Percentiles rank a stretch among this genome's conserved stretches.
Evolutionary conservation across 257 asterid genomes (phyloP).

Genomic region (Handroanthus guayacan): DNA sequence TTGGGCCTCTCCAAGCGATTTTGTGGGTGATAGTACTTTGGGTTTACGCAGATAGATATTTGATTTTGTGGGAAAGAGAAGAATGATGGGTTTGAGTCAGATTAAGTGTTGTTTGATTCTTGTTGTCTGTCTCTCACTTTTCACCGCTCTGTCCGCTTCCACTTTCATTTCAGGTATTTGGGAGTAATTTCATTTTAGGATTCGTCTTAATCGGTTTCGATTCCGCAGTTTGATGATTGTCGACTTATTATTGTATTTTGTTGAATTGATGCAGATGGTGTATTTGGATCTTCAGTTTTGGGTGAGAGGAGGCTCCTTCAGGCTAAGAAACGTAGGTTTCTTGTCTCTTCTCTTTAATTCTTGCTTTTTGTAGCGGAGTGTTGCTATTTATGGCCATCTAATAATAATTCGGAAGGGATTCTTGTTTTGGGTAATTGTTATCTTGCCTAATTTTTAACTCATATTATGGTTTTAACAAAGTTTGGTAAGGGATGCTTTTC

Average conservation of each 20-base stretch:
- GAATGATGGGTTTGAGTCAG: slow-evolving; percentile 44
- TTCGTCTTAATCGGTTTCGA: slow-evolving; percentile 18
- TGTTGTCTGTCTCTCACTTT: slow-evolving; percentile 45
- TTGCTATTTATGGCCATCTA: background rate
- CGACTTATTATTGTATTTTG: background rate
- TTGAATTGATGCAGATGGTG: slow-evolving; percentile 53
- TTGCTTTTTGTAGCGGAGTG: background rate
- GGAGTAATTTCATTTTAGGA: background rate
- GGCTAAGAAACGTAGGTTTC: slow-evolving; percentile 62
- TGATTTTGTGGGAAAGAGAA: background rate
- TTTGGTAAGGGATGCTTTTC: background rate
- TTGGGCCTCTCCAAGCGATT: background rate
- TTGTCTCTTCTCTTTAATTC: slow-evolving; percentile 14
- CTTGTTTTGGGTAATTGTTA: background rate
- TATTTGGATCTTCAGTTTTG: slow-evolving; percentile 53
- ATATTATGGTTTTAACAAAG: slow-evolving; percentile 9
- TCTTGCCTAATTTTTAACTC: background rate
- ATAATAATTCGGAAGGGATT: slow-evolving; percentile 1
- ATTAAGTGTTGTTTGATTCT: slow-evolving; percentile 41
- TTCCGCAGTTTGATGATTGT: slow-evolving; percentile 11
- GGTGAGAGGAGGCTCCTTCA: slow-evolving; percentile 77
- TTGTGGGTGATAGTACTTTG: background rate
- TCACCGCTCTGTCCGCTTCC: slow-evolving; percentile 50
- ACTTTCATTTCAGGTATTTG: slow-evolving; percentile 62
- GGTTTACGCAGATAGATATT: slow-evolving; percentile 15